Percentiles rank a stretch among this genome's conserved stretches.
Conservation (phyloP, 768 basidiomycete species). For the Lactarius tabidus region DNA sequence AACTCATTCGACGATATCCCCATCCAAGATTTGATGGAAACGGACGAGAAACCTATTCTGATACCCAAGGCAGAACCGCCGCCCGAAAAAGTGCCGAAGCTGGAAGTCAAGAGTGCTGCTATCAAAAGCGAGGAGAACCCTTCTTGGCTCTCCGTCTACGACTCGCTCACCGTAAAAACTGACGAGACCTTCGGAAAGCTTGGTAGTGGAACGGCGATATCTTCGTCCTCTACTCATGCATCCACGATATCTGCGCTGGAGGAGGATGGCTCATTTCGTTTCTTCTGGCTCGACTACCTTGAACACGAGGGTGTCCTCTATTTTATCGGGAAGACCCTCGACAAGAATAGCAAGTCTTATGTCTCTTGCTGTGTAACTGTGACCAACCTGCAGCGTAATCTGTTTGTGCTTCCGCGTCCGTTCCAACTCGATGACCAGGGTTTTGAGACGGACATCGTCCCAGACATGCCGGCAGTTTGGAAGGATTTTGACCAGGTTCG, state of each 20-base stretch:
- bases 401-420: conserved; percentile 82
- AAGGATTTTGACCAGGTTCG: conserved; percentile 80
- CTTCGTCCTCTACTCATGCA: conserved; percentile 35
- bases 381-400: conserved; percentile 81
- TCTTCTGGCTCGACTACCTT: conserved; percentile 97
- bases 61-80: conserved; percentile 32
- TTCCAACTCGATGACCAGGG: conserved; percentile 54
- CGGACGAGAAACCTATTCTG: conserved; percentile 51
- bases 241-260: conserved; percentile 61
- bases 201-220: conserved; percentile 25
- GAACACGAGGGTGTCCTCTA: conserved; percentile 82
- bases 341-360: conserved; percentile 64
- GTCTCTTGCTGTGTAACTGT: conserved; percentile 85
- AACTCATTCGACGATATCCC: conserved; percentile 49
- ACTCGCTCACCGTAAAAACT: conserved; percentile 58
- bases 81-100: conserved; percentile 26
- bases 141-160: conserved; percentile 72
- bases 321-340: conserved; percentile 88
- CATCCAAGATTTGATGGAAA: conserved; percentile 55
- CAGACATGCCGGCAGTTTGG: conserved; percentile 67
- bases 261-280: conserved; percentile 76
- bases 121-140: conserved; percentile 49
- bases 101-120: conserved; percentile 26
- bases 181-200: conserved; percentile 58
- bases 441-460: conserved; percentile 71